These are phyloP conservation scores for Apiotrichum domesticum DNA, from an alignment of 1,284 basidiomycete genomes.

Conservation along the genomic window DNA sequence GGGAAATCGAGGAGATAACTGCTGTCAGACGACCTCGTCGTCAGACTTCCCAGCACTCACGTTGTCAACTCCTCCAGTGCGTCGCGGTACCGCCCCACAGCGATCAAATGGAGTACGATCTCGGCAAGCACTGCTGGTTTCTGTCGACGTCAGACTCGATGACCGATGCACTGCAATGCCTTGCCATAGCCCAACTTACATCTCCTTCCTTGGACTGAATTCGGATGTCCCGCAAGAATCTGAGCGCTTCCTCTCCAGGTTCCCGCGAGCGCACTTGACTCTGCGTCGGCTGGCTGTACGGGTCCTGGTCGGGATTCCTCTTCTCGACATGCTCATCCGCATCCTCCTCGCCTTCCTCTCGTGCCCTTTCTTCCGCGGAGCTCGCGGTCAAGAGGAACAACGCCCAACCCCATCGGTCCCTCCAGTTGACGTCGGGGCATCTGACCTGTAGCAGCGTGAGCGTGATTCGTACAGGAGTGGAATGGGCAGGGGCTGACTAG, in stretches of 20 bases:
- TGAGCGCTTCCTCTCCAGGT: slow-evolving; percentile 14
- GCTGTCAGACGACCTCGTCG: slow-evolving; percentile 1
- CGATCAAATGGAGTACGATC: slow-evolving; percentile 61
- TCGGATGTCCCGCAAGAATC: slow-evolving; percentile 28
- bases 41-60: slow-evolving; percentile 49
- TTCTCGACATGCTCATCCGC: not conserved
- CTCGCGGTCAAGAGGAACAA: slow-evolving; percentile 43
- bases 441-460: slow-evolving; percentile 44
- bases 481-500: not conserved
- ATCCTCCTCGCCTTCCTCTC: not conserved
- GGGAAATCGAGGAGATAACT: slow-evolving; percentile 80
- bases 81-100: slow-evolving; percentile 55
- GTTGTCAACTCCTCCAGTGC: slow-evolving; percentile 79
- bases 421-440: slow-evolving; percentile 77
- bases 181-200: slow-evolving; percentile 13
- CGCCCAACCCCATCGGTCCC: slow-evolving; percentile 65
- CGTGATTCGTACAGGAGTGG: not conserved
- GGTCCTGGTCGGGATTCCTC: not conserved
- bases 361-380: not conserved
- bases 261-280: not conserved
- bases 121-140: slow-evolving; percentile 68
- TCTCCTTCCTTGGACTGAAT: slow-evolving; percentile 26
- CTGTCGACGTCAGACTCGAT: slow-evolving; percentile 47
- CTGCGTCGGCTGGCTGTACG: not conserved
- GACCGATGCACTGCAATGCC: no score